Evolutionary conservation across 345 rosid genomes (phyloP).

Genomic region (Ailanthus altissimus): DNA sequence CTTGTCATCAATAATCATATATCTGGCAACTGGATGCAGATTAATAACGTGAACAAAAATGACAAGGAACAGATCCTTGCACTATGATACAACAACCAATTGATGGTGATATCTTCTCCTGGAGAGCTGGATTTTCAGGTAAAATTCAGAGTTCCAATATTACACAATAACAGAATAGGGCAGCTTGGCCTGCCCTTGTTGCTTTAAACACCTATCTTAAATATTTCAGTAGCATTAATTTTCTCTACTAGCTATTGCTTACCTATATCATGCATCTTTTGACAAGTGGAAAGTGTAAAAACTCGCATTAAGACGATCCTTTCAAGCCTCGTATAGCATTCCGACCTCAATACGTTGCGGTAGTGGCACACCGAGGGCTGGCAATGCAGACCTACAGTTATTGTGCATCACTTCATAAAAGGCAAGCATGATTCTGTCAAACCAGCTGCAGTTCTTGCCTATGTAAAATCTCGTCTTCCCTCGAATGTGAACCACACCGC

Average conservation of each 20-base stretch:
- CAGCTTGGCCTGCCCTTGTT: not conserved
- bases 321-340: slow-evolving; percentile 65
- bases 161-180: not conserved
- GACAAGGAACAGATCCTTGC: too few species aligned
- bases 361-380: slow-evolving; percentile 53
- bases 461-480: slow-evolving; percentile 66
- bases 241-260: not conserved
- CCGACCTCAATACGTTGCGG: slow-evolving; percentile 60
- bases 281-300: not conserved
- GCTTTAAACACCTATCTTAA: not conserved
- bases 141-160: not conserved
- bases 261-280: not conserved
- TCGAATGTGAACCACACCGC: slow-evolving; percentile 54
- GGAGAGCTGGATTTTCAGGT: not conserved
- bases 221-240: not conserved
- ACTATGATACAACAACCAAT: too few species aligned
- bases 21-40: too few species aligned
- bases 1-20: too few species aligned
- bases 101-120: not conserved
- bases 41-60: too few species aligned
- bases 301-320: not conserved
- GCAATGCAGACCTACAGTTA: slow-evolving; percentile 66
- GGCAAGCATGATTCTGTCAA: slow-evolving; percentile 51
- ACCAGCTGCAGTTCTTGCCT: slow-evolving; percentile 47
- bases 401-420: slow-evolving; percentile 63